Conservation (phyloP, 768 basidiomycete genomes). For the Amanita muscaria region DNA sequence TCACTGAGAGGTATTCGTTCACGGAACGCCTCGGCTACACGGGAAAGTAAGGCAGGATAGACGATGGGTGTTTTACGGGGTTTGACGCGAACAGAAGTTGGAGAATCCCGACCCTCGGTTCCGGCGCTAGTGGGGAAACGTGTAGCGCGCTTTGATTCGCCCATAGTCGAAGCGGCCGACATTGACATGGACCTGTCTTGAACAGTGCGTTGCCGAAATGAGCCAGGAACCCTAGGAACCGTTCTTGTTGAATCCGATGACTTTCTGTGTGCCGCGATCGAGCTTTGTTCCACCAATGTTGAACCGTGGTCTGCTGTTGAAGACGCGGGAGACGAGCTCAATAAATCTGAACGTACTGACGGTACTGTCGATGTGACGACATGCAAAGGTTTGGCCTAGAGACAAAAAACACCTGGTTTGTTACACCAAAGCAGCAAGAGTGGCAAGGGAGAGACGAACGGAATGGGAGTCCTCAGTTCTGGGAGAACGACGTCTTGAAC, state of each 20-base stretch:
- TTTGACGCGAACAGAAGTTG: constrained; percentile 29
- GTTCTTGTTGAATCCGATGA: constrained; percentile 68
- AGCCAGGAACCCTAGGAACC: constrained; percentile 38
- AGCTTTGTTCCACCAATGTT: constrained; percentile 16
- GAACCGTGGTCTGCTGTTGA: constrained; percentile 25
- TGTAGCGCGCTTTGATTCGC: constrained; percentile 29
- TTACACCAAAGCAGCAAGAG: constrained; percentile 7
- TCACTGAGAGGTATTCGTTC: constrained; percentile 71
- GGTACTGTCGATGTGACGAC: constrained; percentile 44
- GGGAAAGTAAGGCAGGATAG: constrained; percentile 93
- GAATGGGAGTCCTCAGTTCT: constrained; percentile 3
- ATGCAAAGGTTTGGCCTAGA: constrained; percentile 42
- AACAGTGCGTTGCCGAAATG: constrained; percentile 48
- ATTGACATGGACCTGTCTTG: constrained; percentile 76
- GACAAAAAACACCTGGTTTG: constrained; percentile 3
- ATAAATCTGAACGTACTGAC: constrained; percentile 31
- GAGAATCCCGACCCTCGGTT: constrained; percentile 33
- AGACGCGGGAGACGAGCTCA: constrained; percentile 32
- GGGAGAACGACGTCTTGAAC: constrained; percentile 2
- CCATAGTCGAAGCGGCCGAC: constrained; percentile 50
- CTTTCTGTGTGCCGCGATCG: constrained; percentile 30
- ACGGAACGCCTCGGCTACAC: constrained; percentile 89
- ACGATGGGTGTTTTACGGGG: constrained; percentile 64
- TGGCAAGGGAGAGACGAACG: constrained; percentile 8
- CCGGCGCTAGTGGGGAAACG: constrained; percentile 24